A percentile compares a stretch with the other conserved stretches of the same genome.
These are phyloP conservation scores for Blastocystis sp. DNA, from an alignment of 352 stramenopile genomes.

Conservation along the genomic window DNA sequence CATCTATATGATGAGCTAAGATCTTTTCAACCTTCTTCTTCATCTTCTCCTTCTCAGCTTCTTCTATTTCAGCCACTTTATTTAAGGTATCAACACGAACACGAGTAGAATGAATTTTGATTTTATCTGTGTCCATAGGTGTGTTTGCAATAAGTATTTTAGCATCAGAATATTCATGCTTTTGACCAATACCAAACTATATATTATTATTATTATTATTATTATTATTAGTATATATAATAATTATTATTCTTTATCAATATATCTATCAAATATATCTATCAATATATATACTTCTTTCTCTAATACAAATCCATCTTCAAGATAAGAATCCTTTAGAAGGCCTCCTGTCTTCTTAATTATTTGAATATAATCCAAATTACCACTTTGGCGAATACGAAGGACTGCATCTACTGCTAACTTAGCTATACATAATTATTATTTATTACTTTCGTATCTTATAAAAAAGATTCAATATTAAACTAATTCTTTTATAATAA, in stretches of 20 bases:
- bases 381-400: constrained; percentile 71
- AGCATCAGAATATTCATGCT: constrained; percentile 75
- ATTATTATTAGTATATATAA: too few relatives aligned
- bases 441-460: constrained; percentile 40
- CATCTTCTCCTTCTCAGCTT: constrained; percentile 95
- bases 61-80: constrained; percentile 94
- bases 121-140: constrained; percentile 98
- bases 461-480: neutral
- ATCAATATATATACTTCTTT: constrained; percentile 59
- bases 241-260: neutral
- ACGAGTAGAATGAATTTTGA: constrained; percentile 57
- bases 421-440: constrained; percentile 39
- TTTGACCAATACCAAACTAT: constrained; percentile 67
- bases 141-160: constrained; percentile 97
- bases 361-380: constrained; percentile 95
- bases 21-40: constrained; percentile 91
- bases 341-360: constrained; percentile 86
- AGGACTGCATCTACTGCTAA: constrained; percentile 85
- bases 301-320: constrained; percentile 89
- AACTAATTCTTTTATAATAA: neutral
- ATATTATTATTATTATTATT: constrained; percentile 50
- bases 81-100: constrained; percentile 92
- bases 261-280: too few relatives aligned
- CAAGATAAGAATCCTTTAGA: constrained; percentile 85
- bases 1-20: constrained; percentile 85